These are phyloP conservation scores for Phytophthora brassicae DNA, from an alignment of 352 stramenopile species.

Conservation along the genomic window DNA sequence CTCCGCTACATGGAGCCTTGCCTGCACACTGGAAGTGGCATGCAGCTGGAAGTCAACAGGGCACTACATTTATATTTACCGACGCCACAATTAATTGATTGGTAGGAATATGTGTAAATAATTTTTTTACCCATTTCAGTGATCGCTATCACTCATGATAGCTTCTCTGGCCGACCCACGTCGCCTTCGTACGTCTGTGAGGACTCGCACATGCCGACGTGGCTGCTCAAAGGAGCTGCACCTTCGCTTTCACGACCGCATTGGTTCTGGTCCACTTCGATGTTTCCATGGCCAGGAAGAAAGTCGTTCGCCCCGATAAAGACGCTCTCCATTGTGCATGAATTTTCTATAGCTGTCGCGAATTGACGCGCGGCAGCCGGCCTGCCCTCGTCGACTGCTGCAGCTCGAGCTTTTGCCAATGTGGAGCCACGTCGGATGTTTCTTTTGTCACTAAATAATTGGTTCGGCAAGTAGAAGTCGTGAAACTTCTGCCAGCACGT, in stretches of 20 bases:
- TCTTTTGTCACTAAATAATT: neutral
- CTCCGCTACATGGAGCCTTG: neutral
- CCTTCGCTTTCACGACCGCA: neutral
- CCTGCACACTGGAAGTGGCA: neutral
- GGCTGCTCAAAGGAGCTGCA: neutral
- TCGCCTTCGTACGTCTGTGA: neutral
- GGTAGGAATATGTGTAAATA: too few relatives aligned
- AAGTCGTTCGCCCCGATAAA: neutral
- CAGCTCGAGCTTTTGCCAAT: neutral
- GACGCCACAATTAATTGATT: neutral
- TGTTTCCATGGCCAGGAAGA: neutral
- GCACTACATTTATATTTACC: slow-evolving; percentile 1
- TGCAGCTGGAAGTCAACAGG: neutral
- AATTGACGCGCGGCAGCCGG: neutral
- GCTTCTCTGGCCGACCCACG: neutral
- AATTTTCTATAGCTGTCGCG: neutral
- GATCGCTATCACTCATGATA: too few relatives aligned
- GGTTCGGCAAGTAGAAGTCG: neutral
- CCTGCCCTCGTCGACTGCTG: neutral
- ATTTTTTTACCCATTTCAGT: too few relatives aligned
- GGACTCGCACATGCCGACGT: neutral
- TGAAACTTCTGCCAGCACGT: neutral
- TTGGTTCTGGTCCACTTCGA: neutral
- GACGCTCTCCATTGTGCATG: neutral
- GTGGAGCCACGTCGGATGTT: neutral